phyloP scores from a whole-genome alignment of 352 stramenopile genomes.

The Phytophthora meadii region DNA sequence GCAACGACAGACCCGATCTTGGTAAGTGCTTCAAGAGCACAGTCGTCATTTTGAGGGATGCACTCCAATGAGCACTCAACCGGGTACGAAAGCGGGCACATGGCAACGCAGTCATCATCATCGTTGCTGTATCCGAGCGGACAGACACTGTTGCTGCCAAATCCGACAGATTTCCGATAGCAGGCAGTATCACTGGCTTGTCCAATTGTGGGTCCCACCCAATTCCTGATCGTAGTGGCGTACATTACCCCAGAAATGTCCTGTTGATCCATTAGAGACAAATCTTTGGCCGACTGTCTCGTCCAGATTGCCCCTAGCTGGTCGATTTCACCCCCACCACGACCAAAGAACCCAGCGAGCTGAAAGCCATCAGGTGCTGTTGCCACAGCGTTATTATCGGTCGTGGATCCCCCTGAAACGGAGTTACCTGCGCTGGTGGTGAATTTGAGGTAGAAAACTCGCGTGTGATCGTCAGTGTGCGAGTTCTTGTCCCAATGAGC shows the following conservation, averaged over 20 bases:
- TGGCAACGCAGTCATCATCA: constrained; percentile 13
- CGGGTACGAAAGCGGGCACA: constrained; percentile 57
- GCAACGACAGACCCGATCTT: constrained; percentile 39
- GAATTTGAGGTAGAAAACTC: constrained; percentile 20
- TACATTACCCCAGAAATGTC: constrained; percentile 1
- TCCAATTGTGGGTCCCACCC: constrained; percentile 21
- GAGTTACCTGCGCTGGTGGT: constrained; percentile 9
- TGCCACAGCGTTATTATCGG: neutral
- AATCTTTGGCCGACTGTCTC: constrained; percentile 3
- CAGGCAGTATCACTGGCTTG: constrained; percentile 19
- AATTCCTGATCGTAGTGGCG: constrained; percentile 20
- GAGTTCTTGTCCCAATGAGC: constrained; percentile 19
- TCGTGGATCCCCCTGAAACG: constrained; percentile 5
- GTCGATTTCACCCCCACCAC: constrained; percentile 13
- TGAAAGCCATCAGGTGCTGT: constrained; percentile 12
- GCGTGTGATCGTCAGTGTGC: constrained; percentile 8
- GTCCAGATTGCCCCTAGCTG: constrained; percentile 28
- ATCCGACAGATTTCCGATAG: constrained; percentile 19
- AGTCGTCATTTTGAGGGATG: constrained; percentile 58
- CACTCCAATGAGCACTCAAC: constrained; percentile 56
- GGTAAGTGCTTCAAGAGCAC: constrained; percentile 30
- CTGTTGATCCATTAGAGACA: constrained; percentile 7
- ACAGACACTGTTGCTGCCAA: constrained; percentile 4
- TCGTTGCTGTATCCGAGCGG: constrained; percentile 17
- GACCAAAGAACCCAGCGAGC: constrained; percentile 16